Evolutionary conservation across 2,329 filamentous ascomycete species (phyloP), one percentile per base, ranked within the genome.

Genomic region (Fusarium austroafricanum): DNA sequence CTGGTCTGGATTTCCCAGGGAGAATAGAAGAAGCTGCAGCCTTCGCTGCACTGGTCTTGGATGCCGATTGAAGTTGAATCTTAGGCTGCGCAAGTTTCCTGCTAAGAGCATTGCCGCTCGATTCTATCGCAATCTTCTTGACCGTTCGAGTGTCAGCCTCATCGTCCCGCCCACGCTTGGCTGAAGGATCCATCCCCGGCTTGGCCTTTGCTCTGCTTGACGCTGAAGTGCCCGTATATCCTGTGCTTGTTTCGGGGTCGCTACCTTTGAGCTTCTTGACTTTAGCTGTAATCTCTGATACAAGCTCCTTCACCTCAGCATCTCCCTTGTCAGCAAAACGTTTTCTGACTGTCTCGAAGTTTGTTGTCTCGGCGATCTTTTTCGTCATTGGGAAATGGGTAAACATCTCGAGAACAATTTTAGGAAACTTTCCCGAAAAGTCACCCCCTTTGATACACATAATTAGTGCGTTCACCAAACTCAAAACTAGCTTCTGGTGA

Each of bases 241-340:
- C 79, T 11, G 78, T 79, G 7, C 74, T 67, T 31, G 73, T 71
- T 18, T 80, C 79, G 11, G 73, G 26, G 26, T 83, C 80, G 10
- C 59, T 63, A 10, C 68, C 51, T 59, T 76, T 80, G 47, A 83
- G 78, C 57, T 83, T 84, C 57, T 75, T 81, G 49, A 82, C 76
- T n/a, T 82, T 81, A 29, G 74, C 70, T n/a, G 84, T 78, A 45
- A 91, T 89, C 61, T 84, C 83, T 35, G 84, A 83, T 6, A 90
- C 86, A 45, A 90, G 79, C 6, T 83, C 83, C 71, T 90, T 90
- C 46, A 88, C 86, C 52, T 90, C 86, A 1, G 86, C 83, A 71
- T 92, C 89, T 26, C 88, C 90, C 71, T 88, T 89, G 72, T 87
- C 89, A 61, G 83, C 84, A 73, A 91, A 87, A 10, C 87, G 84